Percentiles rank a stretch among this genome's conserved stretches.
Conservation (phyloP, 2,329 filamentous ascomycete genomes). For the Alternaria sp. region DNA sequence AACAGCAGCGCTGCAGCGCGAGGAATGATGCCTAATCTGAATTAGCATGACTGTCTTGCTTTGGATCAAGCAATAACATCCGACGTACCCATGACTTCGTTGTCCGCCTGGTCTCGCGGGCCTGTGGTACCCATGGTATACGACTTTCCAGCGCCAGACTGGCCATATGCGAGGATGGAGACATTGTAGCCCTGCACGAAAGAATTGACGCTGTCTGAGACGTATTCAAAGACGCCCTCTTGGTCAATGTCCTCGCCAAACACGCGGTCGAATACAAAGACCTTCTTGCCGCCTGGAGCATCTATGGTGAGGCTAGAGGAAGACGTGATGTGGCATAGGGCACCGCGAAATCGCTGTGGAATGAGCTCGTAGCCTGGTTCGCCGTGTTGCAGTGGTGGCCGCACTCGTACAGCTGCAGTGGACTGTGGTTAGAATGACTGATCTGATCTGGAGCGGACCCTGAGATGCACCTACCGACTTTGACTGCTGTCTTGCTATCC, state of each 20-base stretch:
- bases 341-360: conserved; percentile 90
- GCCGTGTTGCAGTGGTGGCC: conserved; percentile 80
- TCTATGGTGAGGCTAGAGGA: conserved; percentile 88
- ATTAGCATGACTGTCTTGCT: conserved; percentile 24
- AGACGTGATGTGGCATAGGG: conserved; percentile 89
- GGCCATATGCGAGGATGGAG: conserved; percentile 93
- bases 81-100: conserved; percentile 77
- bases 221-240: conserved; percentile 92
- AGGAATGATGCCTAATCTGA: conserved; percentile 85
- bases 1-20: conserved; percentile 87
- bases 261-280: conserved; percentile 96
- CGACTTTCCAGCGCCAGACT: conserved; percentile 96
- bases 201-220: conserved; percentile 85
- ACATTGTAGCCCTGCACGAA: conserved; percentile 99
- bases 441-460: conserved; percentile 15
- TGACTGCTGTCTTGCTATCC: conserved; percentile 88
- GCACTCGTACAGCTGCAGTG: conserved; percentile 82
- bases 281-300: conserved; percentile 87
- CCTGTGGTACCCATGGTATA: conserved; percentile 99
- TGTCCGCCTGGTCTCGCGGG: conserved; percentile 75
- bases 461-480: conserved; percentile 79
- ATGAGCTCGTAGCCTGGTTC: conserved; percentile 96
- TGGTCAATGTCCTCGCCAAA: conserved; percentile 85
- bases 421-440: conserved; percentile 34
- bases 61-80: not conserved